Conservation (phyloP, 2,329 filamentous ascomycete genomes). For the Penicillium sp. region DNA sequence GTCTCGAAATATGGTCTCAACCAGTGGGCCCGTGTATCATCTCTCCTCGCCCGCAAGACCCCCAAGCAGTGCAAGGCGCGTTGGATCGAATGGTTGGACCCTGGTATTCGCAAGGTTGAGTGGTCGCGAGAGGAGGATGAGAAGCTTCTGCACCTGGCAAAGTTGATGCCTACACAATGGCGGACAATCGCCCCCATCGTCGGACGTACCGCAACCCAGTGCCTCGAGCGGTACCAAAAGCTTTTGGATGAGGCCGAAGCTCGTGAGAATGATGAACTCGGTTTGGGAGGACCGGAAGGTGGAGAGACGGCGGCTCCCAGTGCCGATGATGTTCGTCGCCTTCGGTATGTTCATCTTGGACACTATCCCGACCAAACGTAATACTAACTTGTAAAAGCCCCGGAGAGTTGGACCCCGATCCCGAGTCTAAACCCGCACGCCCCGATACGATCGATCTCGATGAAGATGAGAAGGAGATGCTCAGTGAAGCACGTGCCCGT, state of each 20-base stretch:
- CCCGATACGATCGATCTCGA: constrained; percentile 98
- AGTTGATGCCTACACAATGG: constrained; percentile 99
- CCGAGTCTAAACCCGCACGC: constrained; percentile 91
- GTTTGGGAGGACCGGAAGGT: constrained; percentile 75
- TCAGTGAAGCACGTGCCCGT: constrained; percentile 94
- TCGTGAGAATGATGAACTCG: constrained; percentile 77
- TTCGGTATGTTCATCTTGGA: constrained; percentile 56
- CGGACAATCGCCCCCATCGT: constrained; percentile 96
- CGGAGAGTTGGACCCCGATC: constrained; percentile 94
- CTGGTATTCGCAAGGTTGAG: constrained; percentile 96
- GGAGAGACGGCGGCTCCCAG: constrained; percentile 84
- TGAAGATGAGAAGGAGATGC: constrained; percentile 99
- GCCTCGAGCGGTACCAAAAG: constrained; percentile 94
- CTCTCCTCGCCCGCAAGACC: constrained; percentile 93
- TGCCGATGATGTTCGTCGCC: constrained; percentile 84
- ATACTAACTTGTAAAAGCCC: constrained; percentile 52
- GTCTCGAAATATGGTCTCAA: constrained; percentile 92
- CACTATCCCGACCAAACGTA: background rate
- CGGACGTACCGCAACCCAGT: constrained; percentile 94
- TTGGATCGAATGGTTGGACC: constrained; percentile 98
- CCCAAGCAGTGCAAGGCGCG: constrained; percentile 98
- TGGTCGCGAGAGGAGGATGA: constrained; percentile 99
- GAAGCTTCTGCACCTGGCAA: constrained; percentile 92
- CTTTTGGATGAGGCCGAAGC: constrained; percentile 94
- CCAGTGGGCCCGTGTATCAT: constrained; percentile 98